These are phyloP conservation scores for Acorus calamus DNA, from an alignment of 106 monocot species.

Conservation along the genomic window DNA sequence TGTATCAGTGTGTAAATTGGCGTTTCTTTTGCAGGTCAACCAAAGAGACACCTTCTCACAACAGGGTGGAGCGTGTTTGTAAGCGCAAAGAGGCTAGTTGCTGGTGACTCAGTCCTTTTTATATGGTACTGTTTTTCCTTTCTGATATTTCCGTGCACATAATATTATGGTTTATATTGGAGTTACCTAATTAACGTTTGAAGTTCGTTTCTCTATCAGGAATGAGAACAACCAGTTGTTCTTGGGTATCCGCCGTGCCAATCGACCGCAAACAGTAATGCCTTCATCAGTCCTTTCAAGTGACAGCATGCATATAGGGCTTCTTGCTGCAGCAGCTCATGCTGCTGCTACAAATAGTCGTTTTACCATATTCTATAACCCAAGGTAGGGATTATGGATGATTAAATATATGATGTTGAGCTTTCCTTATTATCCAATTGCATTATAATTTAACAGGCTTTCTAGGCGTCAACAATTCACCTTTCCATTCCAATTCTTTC, in stretches of 20 bases:
- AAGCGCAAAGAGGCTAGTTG: slow-evolving; percentile 82
- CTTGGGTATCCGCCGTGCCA: slow-evolving; percentile 79
- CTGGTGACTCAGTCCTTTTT: slow-evolving; percentile 94
- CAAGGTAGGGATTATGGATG: slow-evolving; percentile 38
- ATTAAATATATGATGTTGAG: too few species aligned
- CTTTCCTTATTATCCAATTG: too few species aligned
- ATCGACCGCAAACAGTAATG: slow-evolving; percentile 82
- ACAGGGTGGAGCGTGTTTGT: slow-evolving; percentile 98
- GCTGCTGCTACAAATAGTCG: slow-evolving; percentile 86
- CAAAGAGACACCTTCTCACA: slow-evolving; percentile 90
- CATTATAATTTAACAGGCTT: too few species aligned
- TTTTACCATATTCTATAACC: slow-evolving; percentile 90
- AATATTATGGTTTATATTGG: not conserved
- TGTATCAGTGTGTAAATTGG: too few species aligned
- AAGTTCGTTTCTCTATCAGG: slow-evolving; percentile 32
- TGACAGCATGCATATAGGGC: slow-evolving; percentile 97
- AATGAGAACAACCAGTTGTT: slow-evolving; percentile 81
- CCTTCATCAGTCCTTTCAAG: slow-evolving; percentile 90
- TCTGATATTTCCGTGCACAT: not conserved
- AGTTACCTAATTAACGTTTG: not conserved
- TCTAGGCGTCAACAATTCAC: too few species aligned
- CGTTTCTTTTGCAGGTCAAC: slow-evolving; percentile 70
- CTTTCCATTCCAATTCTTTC: not conserved
- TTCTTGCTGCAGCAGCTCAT: slow-evolving; percentile 93
- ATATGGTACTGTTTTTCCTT: slow-evolving; percentile 42